phyloP scores from a whole-genome alignment of 768 basidiomycete genomes.

The Mrakia gelida region DNA sequence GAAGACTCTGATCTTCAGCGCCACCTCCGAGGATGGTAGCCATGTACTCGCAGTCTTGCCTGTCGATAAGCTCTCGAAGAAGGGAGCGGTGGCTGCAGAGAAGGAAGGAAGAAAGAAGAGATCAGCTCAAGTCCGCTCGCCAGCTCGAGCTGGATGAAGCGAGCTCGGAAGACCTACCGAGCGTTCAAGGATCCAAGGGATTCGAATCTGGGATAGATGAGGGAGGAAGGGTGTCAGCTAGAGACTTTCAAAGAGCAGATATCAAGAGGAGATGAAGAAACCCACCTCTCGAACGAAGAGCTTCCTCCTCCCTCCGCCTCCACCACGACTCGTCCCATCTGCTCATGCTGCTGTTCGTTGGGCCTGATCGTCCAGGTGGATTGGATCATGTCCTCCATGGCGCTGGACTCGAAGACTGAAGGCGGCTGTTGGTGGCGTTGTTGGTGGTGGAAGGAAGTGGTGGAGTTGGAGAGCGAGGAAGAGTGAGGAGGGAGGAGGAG shows the following conservation, averaged over 20 bases:
- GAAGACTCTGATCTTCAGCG: too few species aligned
- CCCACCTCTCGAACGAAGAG: constrained; percentile 10
- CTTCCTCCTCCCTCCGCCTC: background rate
- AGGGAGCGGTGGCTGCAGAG: too few species aligned
- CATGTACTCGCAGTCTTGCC: too few species aligned
- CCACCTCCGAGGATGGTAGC: too few species aligned
- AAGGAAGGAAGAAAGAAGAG: too few species aligned
- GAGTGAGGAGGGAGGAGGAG: too few species aligned
- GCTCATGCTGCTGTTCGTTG: background rate
- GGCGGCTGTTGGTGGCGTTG: background rate
- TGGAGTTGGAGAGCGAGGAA: background rate
- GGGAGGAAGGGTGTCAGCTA: background rate
- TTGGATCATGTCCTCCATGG: background rate
- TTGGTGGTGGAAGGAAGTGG: background rate
- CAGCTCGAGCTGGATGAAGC: too few species aligned
- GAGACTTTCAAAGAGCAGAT: background rate
- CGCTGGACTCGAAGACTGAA: background rate
- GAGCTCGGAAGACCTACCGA: too few species aligned
- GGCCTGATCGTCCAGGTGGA: constrained; percentile 3
- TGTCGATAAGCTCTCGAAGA: too few species aligned
- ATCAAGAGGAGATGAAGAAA: background rate
- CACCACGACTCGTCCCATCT: too few species aligned
- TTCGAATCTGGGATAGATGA: background rate
- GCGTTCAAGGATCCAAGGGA: background rate
- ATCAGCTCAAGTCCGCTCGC: too few species aligned